Base-by-base conservation (phyloP, 2,329 filamentous ascomycete species). In the Dactylellina sp. region DNA sequence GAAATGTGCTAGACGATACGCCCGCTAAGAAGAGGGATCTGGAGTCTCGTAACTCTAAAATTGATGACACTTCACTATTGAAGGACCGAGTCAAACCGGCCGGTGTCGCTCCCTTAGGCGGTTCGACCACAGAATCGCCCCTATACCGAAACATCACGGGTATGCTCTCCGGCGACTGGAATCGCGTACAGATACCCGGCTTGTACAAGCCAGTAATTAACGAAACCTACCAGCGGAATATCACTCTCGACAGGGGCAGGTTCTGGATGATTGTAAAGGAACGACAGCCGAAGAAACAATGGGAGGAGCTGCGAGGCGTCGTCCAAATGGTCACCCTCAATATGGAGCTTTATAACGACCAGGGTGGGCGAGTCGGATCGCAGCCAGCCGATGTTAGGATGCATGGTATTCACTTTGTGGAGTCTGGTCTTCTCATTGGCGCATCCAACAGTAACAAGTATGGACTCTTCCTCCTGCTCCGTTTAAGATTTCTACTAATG, bases 401-500 rank as follows among this genome's bases (percentile, higher is more conserved):
- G 55, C 89, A 92, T 81, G 95, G 95, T 2, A 86, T 96, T 2
- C 94, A 98, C 82, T 96, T 93, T 84, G 89, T 90, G 39, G 85
- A 86, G n/a, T 87, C 90, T 75, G 95, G 95, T 1, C 87, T 88
- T 12, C 87, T 95, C 55, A 83, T 98, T 37, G 83, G 98, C 79
- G 91, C 90, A 1, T 97, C 94, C 0, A 94, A 93, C 52, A 97
- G 93, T 81, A 91, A 97, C 79, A 97, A 96, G 83, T 95, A 75
- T 68, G 79, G 64, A 14, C 35, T 22, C 24, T 24, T 37, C 25
- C n/a, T 53, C 32, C 35, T 39, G 35, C 37, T 22, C n/a, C 1
- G 40, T 7, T 35, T 37, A 16, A 24, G 53, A 24, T 9, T 32
- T 18, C n/a, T 28, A 24, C 7, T 70, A 64, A 75, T 68, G n/a